Evolutionary conservation across 1,139 yeast genomes (phyloP).

Genomic region (Hyphopichia buzzinii): DNA sequence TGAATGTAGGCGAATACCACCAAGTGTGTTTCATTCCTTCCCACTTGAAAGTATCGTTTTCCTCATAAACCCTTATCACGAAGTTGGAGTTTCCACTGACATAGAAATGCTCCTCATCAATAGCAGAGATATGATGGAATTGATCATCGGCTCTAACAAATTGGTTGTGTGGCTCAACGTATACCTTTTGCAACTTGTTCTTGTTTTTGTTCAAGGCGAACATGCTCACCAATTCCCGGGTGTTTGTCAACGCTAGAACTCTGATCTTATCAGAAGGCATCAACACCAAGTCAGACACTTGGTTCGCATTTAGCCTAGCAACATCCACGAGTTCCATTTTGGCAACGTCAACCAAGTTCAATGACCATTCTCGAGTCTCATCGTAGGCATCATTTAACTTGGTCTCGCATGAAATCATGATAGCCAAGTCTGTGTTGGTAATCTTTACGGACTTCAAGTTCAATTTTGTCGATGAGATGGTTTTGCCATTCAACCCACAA

Average conservation of each 20-base stretch:
- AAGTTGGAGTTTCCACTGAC: not conserved
- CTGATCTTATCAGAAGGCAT: not conserved
- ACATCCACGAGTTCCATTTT: not conserved
- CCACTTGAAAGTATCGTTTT: not conserved
- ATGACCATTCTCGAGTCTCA: not conserved
- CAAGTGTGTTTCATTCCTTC: not conserved
- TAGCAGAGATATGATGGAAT: not conserved
- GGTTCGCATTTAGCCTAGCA: not conserved
- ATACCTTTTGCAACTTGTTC: not conserved
- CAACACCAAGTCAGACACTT: not conserved
- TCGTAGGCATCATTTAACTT: not conserved
- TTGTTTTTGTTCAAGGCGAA: not conserved
- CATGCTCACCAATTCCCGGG: not conserved
- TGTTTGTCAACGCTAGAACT: not conserved
- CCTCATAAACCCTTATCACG: not conserved
- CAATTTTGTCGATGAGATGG: not conserved
- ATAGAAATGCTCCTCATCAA: not conserved
- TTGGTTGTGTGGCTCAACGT: not conserved
- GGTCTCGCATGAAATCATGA: not conserved
- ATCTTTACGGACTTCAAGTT: not conserved
- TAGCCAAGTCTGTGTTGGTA: not conserved
- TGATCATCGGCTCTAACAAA: not conserved
- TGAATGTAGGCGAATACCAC: slow-evolving; percentile 2
- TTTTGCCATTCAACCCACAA: not conserved
- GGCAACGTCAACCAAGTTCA: not conserved